Evolutionary conservation across 2,329 filamentous ascomycete species (phyloP).

Genomic region (Lachnellula hyalina): DNA sequence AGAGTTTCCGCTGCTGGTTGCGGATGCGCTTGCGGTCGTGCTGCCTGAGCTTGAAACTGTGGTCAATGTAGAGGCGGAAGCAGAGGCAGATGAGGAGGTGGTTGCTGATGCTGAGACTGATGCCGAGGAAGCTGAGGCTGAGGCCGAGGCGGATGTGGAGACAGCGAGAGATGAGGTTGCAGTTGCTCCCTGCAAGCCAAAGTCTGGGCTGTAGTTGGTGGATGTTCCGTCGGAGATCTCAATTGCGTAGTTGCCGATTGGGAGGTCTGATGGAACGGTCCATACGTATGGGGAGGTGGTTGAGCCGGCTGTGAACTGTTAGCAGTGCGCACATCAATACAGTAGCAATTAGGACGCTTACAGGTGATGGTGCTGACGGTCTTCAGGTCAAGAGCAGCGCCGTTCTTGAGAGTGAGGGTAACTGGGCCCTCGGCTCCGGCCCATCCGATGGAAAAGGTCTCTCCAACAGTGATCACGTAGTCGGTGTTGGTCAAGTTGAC

Average conservation of each 20-base stretch:
- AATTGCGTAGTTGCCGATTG: constrained; percentile 22
- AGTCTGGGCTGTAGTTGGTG: constrained; percentile 21
- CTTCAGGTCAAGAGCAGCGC: constrained; percentile 17
- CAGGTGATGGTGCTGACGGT: constrained; percentile 25
- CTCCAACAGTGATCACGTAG: constrained; percentile 17
- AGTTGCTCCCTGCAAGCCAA: neutral
- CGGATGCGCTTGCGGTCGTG: constrained; percentile 1
- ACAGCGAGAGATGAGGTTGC: constrained; percentile 11
- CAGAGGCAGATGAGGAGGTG: constrained; percentile 1
- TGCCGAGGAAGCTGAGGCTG: constrained; percentile 2
- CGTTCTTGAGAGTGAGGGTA: constrained; percentile 26
- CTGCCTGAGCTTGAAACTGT: constrained; percentile 4
- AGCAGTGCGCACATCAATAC: neutral
- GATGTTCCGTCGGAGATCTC: constrained; percentile 20
- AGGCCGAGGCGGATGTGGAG: constrained; percentile 7
- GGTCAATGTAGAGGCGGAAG: constrained; percentile 4
- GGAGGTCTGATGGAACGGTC: constrained; percentile 16
- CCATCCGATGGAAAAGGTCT: constrained; percentile 26
- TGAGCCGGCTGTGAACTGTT: constrained; percentile 14
- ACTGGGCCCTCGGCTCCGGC: constrained; percentile 22
- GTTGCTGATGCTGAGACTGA: neutral
- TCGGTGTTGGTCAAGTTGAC: constrained; percentile 1
- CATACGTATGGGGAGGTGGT: constrained; percentile 22
- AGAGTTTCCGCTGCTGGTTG: constrained; percentile 5
- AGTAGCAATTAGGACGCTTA: constrained; percentile 10